Evolutionary conservation across 2,329 filamentous ascomycete genomes (phyloP), one percentile per base, ranked within the genome.

Genomic region (Nemania diffusa): DNA sequence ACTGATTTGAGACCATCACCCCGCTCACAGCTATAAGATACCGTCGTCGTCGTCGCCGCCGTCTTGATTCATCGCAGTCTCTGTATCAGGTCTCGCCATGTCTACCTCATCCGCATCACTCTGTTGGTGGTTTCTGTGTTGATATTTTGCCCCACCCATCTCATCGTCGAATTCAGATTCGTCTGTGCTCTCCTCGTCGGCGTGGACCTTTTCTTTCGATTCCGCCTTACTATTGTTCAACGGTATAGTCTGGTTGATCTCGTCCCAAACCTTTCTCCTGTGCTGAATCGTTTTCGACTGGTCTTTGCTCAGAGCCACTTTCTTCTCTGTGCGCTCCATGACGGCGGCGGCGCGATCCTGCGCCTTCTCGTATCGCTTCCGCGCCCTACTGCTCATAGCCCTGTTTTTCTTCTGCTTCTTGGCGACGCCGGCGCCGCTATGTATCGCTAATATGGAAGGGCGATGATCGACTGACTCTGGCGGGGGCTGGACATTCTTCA

Each of bases 371-470:
- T 87, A 84, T 52, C 88, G 83, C 71, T 81, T 81, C 24, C 84
- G 82, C 3, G 87, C 87, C 76, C 83, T 86, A 70, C 82, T 79
- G 72, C 87, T 89, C 75, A 88, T 73, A 75, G 88, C 88, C 73
- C 86, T 83, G 62, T 82, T 81, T 67, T 81, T 80, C 77, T 88
- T 91, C 68, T 82, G 75, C 80, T 91, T 92, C 79, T 92, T 93
- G 62, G 81, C 81, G 9, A 95, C 84, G 32, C 92, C 92, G 20
- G 89, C 85, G 1, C 83, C 81, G 75, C 90, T 87, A 71, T 92
- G 90, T 17, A 90, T 87, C 44, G 88, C 88, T 46, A 93, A 87
- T 20, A 92, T 84, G n/a, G 91, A 89, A 29, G 89, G 88, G 4
- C 89, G 86, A 67, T 82, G 77, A 69, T 85, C 81, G 65, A 80